A percentile compares a stretch with the other conserved stretches of the same genome.
These are phyloP conservation scores for Coriolopsis trogii DNA, from an alignment of 1,284 basidiomycete genomes.

Conservation along the genomic window DNA sequence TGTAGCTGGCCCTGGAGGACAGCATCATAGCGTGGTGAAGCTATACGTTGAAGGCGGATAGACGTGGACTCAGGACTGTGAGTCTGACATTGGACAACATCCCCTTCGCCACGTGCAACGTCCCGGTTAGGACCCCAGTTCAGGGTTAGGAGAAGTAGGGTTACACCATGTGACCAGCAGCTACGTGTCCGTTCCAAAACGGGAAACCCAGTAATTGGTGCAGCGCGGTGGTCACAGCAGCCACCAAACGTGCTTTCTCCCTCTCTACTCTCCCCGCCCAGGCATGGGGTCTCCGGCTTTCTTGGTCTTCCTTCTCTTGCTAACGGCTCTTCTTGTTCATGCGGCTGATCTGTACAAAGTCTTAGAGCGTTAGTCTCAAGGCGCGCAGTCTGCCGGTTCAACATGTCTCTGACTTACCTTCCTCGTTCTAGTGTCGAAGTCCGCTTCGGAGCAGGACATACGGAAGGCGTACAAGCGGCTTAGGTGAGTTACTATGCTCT, in stretches of 20 bases:
- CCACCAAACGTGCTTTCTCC: not conserved
- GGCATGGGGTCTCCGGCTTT: constrained; percentile 22
- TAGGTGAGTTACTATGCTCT: constrained; percentile 61
- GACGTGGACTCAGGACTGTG: not conserved
- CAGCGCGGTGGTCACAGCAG: not conserved
- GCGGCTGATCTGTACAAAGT: constrained; percentile 78
- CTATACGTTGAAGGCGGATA: not conserved
- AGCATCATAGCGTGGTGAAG: constrained; percentile 9
- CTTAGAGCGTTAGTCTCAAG: constrained; percentile 65
- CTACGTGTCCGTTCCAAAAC: constrained; percentile 22
- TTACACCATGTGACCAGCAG: constrained; percentile 7
- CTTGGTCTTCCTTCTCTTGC: constrained; percentile 37
- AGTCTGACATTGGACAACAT: not conserved
- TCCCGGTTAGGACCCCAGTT: constrained; percentile 4
- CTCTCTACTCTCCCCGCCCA: constrained; percentile 1
- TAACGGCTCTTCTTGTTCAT: constrained; percentile 48
- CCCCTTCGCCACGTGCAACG: no score
- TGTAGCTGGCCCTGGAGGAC: not conserved
- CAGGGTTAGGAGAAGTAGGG: constrained; percentile 6
- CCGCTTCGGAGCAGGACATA: constrained; percentile 86
- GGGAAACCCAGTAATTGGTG: constrained; percentile 1
- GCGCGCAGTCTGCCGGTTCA: constrained; percentile 32
- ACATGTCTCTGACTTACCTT: constrained; percentile 32
- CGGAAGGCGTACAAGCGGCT: constrained; percentile 90
- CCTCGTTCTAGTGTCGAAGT: constrained; percentile 63